Evolutionary conservation across 768 basidiomycete species (phyloP).

Genomic region (Butyriboletus loyo): DNA sequence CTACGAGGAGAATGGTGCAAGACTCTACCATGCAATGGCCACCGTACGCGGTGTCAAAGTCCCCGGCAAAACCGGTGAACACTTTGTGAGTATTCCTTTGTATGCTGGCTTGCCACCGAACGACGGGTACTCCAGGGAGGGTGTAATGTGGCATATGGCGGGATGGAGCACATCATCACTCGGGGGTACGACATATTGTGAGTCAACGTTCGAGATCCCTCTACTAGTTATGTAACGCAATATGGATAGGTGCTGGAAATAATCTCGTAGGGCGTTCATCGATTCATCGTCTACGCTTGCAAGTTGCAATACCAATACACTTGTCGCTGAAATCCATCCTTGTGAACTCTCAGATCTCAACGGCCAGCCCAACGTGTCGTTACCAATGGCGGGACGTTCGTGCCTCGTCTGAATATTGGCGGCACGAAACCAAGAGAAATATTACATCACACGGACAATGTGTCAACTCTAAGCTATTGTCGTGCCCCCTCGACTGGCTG

Average conservation of each 20-base stretch:
- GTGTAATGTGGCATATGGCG: conserved; percentile 40
- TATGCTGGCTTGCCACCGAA: background rate
- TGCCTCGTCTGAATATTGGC: background rate
- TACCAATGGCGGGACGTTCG: too few species aligned
- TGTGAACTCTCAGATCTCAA: background rate
- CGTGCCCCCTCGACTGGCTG: conserved; percentile 31
- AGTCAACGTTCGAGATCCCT: conserved; percentile 10
- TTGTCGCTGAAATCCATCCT: background rate
- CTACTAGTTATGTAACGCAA: background rate
- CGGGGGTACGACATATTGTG: conserved; percentile 45
- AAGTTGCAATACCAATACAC: too few species aligned
- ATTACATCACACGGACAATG: conserved; percentile 4
- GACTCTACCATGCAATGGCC: conserved; percentile 67
- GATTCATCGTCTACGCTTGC: background rate
- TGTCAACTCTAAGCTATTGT: conserved; percentile 7
- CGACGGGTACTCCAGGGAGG: conserved; percentile 32
- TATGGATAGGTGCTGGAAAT: conserved; percentile 38
- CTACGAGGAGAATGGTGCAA: conserved; percentile 65
- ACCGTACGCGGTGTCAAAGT: conserved; percentile 49
- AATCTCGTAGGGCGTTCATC: background rate
- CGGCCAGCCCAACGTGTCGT: background rate
- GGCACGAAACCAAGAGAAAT: background rate
- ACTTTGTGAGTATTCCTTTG: conserved; percentile 48
- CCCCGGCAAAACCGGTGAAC: conserved; percentile 73
- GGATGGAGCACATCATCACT: conserved; percentile 36